Evolutionary conservation across 2,329 filamentous ascomycete genomes (phyloP).

Genomic region (Epicoccum nigrum): DNA sequence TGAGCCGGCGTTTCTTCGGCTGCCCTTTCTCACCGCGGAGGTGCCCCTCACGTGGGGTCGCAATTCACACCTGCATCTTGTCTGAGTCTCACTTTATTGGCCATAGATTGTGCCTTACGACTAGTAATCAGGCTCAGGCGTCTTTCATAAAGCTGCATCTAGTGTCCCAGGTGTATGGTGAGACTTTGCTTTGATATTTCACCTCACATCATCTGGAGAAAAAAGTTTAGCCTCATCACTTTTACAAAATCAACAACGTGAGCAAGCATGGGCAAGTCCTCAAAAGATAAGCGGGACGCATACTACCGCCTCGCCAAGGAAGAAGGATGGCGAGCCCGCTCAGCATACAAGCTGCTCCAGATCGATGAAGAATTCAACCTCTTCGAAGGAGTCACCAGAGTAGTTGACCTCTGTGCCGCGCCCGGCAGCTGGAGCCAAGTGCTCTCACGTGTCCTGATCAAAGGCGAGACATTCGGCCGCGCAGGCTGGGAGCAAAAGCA

Average conservation of each 20-base stretch:
- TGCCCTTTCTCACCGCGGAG: constrained; percentile 20
- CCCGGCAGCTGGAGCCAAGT: constrained; percentile 98
- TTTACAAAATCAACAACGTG: too few species aligned
- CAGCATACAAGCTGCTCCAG: constrained; percentile 95
- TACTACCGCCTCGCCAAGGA: constrained; percentile 98
- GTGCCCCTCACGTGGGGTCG: constrained; percentile 31
- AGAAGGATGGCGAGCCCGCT: constrained; percentile 95
- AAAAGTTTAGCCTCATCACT: background rate
- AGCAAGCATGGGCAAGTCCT: constrained; percentile 84
- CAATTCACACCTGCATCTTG: constrained; percentile 12
- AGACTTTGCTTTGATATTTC: background rate
- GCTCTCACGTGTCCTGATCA: constrained; percentile 88
- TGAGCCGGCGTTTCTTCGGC: constrained; percentile 34
- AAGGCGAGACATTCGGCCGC: constrained; percentile 87
- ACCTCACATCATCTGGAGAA: background rate
- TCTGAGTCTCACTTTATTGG: background rate
- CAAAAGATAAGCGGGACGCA: constrained; percentile 97
- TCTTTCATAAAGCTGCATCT: too few species aligned
- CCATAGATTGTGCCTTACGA: too few species aligned
- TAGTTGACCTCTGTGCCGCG: constrained; percentile 94
- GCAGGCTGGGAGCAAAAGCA: constrained; percentile 87
- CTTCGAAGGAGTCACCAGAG: constrained; percentile 85
- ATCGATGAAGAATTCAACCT: constrained; percentile 96
- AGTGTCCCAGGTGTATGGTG: background rate
- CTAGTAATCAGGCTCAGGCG: too few species aligned